These are phyloP conservation scores for Melampsora allii-populina DNA, from an alignment of 1,284 basidiomycete genomes.

Conservation along the genomic window DNA sequence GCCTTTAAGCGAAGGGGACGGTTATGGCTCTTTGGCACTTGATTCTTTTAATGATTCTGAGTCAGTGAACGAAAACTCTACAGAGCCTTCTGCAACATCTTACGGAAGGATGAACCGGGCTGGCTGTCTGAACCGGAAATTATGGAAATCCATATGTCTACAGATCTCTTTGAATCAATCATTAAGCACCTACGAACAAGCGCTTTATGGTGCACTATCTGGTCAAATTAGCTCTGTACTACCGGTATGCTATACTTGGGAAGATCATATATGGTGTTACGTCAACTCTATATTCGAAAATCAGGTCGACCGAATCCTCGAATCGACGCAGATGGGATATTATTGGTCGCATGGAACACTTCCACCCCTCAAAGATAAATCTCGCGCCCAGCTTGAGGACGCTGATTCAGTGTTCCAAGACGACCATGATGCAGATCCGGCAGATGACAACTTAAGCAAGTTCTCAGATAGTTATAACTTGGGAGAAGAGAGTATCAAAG, in stretches of 20 bases:
- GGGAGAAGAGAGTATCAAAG: conserved; percentile 13
- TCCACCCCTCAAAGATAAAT: conserved; percentile 7
- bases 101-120: conserved; percentile 33
- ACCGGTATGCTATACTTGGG: conserved; percentile 80
- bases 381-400: conserved; percentile 42
- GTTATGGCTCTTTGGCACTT: conserved; percentile 15
- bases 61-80: conserved; percentile 57
- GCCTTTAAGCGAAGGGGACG: conserved; percentile 58
- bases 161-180: conserved; percentile 68
- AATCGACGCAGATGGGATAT: conserved; percentile 28
- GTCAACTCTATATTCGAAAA: conserved; percentile 80
- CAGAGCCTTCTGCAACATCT: conserved; percentile 38
- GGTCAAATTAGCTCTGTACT: conserved; percentile 74
- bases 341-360: conserved; percentile 37
- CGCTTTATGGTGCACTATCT: conserved; percentile 80
- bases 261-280: conserved; percentile 92
- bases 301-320: conserved; percentile 61
- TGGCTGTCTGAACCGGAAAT: conserved; percentile 57
- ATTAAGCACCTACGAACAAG: conserved; percentile 71
- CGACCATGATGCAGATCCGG: conserved; percentile 48
- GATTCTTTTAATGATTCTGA: conserved; percentile 39
- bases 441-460: conserved; percentile 51
- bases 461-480: conserved; percentile 44
- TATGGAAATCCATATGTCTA: conserved; percentile 82
- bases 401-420: conserved; percentile 48